These are phyloP conservation scores for Goffeauzyma gilvescens DNA, from an alignment of 768 basidiomycete species.

Conservation along the genomic window DNA sequence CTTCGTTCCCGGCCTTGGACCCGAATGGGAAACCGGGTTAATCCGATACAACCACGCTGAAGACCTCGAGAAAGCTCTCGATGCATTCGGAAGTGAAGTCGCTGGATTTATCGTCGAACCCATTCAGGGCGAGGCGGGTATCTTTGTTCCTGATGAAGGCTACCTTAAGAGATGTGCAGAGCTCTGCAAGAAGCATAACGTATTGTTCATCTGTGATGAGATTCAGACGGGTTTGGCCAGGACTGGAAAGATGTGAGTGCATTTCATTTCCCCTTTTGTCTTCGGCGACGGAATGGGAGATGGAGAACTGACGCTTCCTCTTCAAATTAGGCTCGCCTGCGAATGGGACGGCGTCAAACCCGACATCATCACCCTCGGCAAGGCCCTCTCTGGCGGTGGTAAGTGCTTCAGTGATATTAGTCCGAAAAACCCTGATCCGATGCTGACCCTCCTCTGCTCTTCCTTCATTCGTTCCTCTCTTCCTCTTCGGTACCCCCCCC, in stretches of 20 bases:
- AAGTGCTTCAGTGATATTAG: constrained; percentile 23
- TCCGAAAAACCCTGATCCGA: not conserved
- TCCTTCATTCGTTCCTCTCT: not conserved
- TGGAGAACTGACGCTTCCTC: too few relatives aligned
- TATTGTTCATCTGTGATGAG: constrained; percentile 92
- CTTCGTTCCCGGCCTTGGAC: constrained; percentile 37
- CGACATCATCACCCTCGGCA: constrained; percentile 81
- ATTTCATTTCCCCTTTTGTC: too few relatives aligned
- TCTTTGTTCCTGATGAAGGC: constrained; percentile 74
- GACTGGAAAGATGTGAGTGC: constrained; percentile 63
- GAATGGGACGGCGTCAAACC: constrained; percentile 76
- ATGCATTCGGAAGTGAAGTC: constrained; percentile 57
- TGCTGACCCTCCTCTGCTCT: too few relatives aligned
- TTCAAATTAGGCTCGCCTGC: constrained; percentile 50
- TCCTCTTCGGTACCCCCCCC: not conserved
- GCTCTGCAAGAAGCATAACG: constrained; percentile 80
- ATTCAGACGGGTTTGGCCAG: constrained; percentile 93
- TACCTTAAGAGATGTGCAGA: constrained; percentile 60
- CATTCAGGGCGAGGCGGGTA: constrained; percentile 97
- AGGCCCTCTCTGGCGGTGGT: constrained; percentile 92
- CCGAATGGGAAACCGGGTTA: constrained; percentile 38
- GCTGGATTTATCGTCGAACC: constrained; percentile 94
- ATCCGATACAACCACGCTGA: constrained; percentile 70
- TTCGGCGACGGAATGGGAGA: too few relatives aligned
- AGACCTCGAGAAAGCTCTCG: constrained; percentile 64